Evolutionary conservation across 2,329 filamentous ascomycete species (phyloP), one percentile per base, ranked within the genome.

Genomic region (Geosmithia morbida): DNA sequence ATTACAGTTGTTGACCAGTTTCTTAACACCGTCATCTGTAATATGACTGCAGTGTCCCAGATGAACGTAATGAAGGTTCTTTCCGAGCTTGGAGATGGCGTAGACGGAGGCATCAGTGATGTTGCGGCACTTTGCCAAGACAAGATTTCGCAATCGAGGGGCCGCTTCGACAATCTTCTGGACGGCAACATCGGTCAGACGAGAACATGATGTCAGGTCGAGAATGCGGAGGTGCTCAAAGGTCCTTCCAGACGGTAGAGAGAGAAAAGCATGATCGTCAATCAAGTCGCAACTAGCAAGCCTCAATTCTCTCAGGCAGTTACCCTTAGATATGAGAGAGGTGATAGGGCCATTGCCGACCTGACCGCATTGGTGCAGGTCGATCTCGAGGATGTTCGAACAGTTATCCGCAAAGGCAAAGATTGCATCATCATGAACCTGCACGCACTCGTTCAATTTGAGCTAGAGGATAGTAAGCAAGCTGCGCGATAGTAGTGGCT

Each of bases 41-140:
- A 98, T 89, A 44, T 89, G 81, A 26, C 79, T 79, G 63, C 92
- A 98, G 62, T 98, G 92, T 10, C 92, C 92, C 2, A 98, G 74
- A 59, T 98, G 92, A 46, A 98, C 83, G 61, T 95, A 97, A 63
- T 98, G 92, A 48, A 98, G 69, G 57, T 97, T 98, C 70, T 96
- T 97, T 51, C 89, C 88, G 3, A 98, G 74, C 56, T 79, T 83
- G 48, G 88, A 83, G 52, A 98, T 97, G 48, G 89, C 83, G 55
- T 84, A 72, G 8, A 98, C 88, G 8, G 90, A 83, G 44, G 78
- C 75, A 65, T 98, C 90, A 2, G 92, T 97, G 57, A 98, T 86
- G 57, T 89, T 83, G 53, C 85, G 79, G 64, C 92, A 98, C 66
- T 98, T 98, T 53, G 89, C 87, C 16, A 98, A 75, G 6, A 98